Base-by-base conservation (phyloP, 331 rosid species). In the Acacia pycnantha region DNA sequence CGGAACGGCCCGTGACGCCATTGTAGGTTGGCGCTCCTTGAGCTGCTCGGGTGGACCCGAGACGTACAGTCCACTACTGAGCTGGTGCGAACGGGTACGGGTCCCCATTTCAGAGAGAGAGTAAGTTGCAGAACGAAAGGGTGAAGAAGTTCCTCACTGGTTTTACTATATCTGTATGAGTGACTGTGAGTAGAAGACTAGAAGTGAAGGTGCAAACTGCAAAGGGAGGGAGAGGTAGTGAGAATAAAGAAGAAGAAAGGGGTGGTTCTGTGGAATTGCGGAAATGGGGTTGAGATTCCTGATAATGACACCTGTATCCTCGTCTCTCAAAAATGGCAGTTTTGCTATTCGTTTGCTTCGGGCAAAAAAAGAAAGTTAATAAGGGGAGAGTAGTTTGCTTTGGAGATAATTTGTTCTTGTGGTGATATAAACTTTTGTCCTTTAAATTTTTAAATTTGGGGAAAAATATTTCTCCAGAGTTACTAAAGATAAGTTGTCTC, bases 1-100 rank as follows among this genome's bases (percentile, higher is more conserved):
- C 0, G 97, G 97, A 4, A 89, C 91, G 62, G 99, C 90, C 51
- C 99, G 92, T 26, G 98, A 86, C 16, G 87, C 84, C 89, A 96
- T 92, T 90, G 99, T 91, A 15, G 98, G 99, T 22, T 31, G 93
- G 0, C 93, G 92, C 69, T 94, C 98, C 77, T 94, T 96, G 31
- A 58, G 81, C 77, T 92, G 97, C 77, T 96, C 99, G 54, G 97
- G 98, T 19, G 92, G 90, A 33, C 99, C 99, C 74, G 98, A 96
- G 10, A 96, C 97, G 77, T 91, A 91, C 64, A 96, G 97, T 41
- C 99, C 99, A 35, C 91, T 85, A 62, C 98, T 92, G 78, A 94
- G 95, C 89, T 96, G 97, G 85, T 96, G 99, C 31, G 98, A 91
- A 51, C 95, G 97, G 81, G 92, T 88, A 82, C 94, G 94, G 9